Evolutionary conservation across 192 early-diverging fungal species (phyloP), one percentile per base, ranked within the genome.

Genomic region (Oehlia diaphana): DNA sequence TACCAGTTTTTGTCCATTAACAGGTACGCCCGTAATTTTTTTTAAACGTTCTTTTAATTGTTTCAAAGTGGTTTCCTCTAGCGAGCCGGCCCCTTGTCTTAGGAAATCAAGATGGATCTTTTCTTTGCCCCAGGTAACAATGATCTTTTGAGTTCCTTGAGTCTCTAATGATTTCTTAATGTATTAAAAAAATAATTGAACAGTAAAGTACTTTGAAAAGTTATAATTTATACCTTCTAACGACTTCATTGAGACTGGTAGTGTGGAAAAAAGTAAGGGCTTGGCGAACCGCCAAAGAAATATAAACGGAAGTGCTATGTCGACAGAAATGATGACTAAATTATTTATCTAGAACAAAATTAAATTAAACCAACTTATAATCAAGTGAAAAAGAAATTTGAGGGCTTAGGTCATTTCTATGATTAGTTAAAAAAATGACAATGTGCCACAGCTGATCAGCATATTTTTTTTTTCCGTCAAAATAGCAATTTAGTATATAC

Each of bases 21-120:
- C 86, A 10, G 95, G 95, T 14, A 98, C 92, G 33, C 92, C 90
- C 0, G 95, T 94, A 31, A 90, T 82, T 61, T 89, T 85, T 71
- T 92, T 91, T 76, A 93, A 92, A 65, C 90, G 88, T 62, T 93
- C 89, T 65, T 95, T 90, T 77, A 98, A 83, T 62, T 93, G 89
- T 10, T 88, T 90, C 9, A 98, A 89, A 10, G 90, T 93, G 26
- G 91, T 88, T 37, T 83, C 80, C 6, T 86, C 81, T 7, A 90
- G 72, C 16, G 83, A 74, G 76, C 84, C 70, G 10, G 72, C 9
- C 14, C 86, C 83, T 19, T 83, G 78, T 42, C 70, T 47, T 26
- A 62, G 35, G 31, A 87, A 87, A 33, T 84, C 86, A 28, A 87
- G 6, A 13, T 67, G 39, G 49, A 77, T 28, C 47, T 49, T 77